phyloP scores from a whole-genome alignment of 352 stramenopile species.

The Globisporangium spinosum region DNA sequence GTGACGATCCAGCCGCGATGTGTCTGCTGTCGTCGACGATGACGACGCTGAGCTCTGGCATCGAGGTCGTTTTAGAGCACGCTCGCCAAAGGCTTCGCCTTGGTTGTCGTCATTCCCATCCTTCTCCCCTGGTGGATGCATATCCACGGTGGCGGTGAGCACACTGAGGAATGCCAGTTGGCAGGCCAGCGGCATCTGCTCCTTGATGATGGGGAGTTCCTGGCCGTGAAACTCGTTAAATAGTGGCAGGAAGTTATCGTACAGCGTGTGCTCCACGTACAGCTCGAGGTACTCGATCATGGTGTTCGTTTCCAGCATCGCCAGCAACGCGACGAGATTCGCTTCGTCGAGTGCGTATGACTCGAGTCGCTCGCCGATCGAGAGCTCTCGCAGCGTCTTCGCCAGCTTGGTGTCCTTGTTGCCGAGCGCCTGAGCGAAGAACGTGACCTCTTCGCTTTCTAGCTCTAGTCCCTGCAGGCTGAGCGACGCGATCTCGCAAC shows the following conservation, averaged over 20 bases:
- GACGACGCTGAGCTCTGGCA: conserved; percentile 2
- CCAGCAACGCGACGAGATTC: conserved; percentile 16
- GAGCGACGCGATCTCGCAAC: conserved; percentile 11
- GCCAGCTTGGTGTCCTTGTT: neutral
- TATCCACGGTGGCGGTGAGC: neutral
- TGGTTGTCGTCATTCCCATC: neutral
- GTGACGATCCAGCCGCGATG: conserved; percentile 14
- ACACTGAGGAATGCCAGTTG: conserved; percentile 18
- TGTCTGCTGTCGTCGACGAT: conserved; percentile 4
- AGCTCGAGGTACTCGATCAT: conserved; percentile 16
- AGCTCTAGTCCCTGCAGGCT: conserved; percentile 18
- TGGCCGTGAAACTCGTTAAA: conserved; percentile 20
- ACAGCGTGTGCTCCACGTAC: conserved; percentile 16
- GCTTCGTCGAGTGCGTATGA: conserved; percentile 26
- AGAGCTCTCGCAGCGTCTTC: conserved; percentile 9
- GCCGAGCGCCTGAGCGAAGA: conserved; percentile 10
- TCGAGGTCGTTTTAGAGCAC: neutral
- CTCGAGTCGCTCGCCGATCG: conserved; percentile 17
- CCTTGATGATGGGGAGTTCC: conserved; percentile 7
- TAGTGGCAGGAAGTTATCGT: conserved; percentile 18
- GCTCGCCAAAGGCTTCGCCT: neutral
- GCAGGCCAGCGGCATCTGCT: conserved; percentile 10
- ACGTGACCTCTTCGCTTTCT: conserved; percentile 14
- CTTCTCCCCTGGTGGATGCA: neutral
- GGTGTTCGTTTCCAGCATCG: conserved; percentile 16